Evolutionary conservation across 306 rosid genomes (phyloP).

Genomic region (Cicer judaicum): DNA sequence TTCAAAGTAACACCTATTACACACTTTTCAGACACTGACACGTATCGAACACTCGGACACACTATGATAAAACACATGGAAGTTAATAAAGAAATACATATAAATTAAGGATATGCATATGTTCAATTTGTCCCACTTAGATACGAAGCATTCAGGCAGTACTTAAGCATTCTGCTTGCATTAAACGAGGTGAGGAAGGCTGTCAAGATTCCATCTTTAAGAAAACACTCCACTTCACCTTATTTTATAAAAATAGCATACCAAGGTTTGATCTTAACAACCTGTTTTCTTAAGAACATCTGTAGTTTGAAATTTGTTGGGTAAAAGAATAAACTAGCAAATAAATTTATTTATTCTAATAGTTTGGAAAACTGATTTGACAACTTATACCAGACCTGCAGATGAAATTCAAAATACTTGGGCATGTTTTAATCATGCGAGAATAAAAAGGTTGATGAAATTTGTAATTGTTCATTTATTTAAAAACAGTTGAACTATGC

Average conservation of each 20-base stretch:
- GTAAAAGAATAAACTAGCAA: slow-evolving; percentile 17
- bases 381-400: not conserved
- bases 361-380: slow-evolving; percentile 11
- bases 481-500: slow-evolving; percentile 22
- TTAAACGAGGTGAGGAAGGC: not conserved
- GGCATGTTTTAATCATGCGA: slow-evolving; percentile 1
- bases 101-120: not conserved
- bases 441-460: not conserved
- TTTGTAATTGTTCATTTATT: slow-evolving; percentile 16
- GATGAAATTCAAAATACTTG: slow-evolving; percentile 14
- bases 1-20: slow-evolving; percentile 1
- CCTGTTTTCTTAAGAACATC: not conserved
- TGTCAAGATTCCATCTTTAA: not conserved
- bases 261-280: slow-evolving; percentile 10
- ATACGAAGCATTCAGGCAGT: slow-evolving; percentile 3
- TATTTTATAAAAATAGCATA: not conserved
- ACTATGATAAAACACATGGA: slow-evolving; percentile 1
- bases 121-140: not conserved
- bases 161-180: slow-evolving; percentile 7
- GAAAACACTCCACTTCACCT: not conserved
- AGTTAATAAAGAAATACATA: not conserved
- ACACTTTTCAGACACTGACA: not conserved
- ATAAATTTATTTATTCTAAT: not conserved
- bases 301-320: not conserved
- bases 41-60: not conserved